Evolutionary conservation across 441 rosid genomes (phyloP).

Genomic region (Mallotus japonicus): DNA sequence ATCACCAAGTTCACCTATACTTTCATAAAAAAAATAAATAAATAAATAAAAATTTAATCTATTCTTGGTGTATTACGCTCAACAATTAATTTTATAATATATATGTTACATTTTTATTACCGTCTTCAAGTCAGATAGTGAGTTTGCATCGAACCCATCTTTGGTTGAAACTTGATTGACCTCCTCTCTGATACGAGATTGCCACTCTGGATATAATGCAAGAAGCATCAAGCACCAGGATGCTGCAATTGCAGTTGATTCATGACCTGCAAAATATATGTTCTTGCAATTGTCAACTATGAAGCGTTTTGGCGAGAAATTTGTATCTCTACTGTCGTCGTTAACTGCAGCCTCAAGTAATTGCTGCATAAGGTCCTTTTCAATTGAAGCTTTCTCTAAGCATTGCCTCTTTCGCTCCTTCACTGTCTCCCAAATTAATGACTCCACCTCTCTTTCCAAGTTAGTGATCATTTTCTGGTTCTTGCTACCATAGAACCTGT

Average conservation of each 20-base stretch:
- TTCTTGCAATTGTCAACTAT: slow-evolving; percentile 24
- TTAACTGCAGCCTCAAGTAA: slow-evolving; percentile 49
- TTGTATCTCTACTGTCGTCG: slow-evolving; percentile 27
- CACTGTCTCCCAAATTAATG: slow-evolving; percentile 69
- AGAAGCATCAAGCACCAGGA: slow-evolving; percentile 21
- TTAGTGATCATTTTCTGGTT: slow-evolving; percentile 33
- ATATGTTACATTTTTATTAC: slow-evolving; percentile 25
- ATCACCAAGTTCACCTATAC: slow-evolving; percentile 14
- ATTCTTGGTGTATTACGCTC: too few species aligned
- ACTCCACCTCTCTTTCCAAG: slow-evolving; percentile 61
- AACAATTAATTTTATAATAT: too few species aligned
- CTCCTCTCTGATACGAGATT: slow-evolving; percentile 14
- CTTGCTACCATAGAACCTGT: slow-evolving; percentile 25
- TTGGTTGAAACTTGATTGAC: slow-evolving; percentile 29
- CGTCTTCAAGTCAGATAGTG: slow-evolving; percentile 41
- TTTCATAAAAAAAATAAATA: neutral
- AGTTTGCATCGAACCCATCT: slow-evolving; percentile 21
- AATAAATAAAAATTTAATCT: too few species aligned
- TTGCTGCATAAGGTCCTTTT: slow-evolving; percentile 57
- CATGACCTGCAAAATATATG: slow-evolving; percentile 22
- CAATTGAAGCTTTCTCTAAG: slow-evolving; percentile 9
- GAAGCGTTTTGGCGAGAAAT: slow-evolving; percentile 15
- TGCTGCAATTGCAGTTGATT: slow-evolving; percentile 20
- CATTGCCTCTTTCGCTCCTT: slow-evolving; percentile 39
- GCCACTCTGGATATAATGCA: slow-evolving; percentile 24